Base-by-base conservation (phyloP, 1,139 yeast genomes). In the Geotrichum restrictum region DNA sequence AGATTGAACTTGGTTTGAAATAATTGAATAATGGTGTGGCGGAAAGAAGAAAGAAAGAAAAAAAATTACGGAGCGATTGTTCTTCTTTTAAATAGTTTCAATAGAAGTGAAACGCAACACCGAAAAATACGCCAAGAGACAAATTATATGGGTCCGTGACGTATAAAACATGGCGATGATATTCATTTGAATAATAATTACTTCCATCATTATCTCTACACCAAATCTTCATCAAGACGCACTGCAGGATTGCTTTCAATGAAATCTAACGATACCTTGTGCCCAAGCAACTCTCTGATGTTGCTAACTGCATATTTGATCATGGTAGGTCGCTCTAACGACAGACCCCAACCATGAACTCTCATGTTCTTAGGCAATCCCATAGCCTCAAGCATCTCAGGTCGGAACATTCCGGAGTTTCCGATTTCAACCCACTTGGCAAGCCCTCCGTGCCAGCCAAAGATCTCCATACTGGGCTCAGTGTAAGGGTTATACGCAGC, bases 401-500 rank as follows among this genome's bases (percentile, higher is more conserved):
- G 98, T 74, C 99, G 83, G 79, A 94, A 94, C 96, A 94, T 86
- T 71, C 98, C 99, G 22, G 97, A 88, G 77, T 94, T 94, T 71
- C 99, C 99, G 67, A 94, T 91, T 76, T 94, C 99, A 59, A 94
- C 98, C 98, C 98, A 94, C 71, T 89, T 93, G 65, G 80, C 84
- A 64, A 94, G 79, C 47, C 96, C 97, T 64, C 83, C 83, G 74
- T 94, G 99, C 85, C 88, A 93, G 54, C 98, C 94, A 72, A 85
- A 94, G 63, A 94, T 93, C 75, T 94, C 99, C 82, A 94, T 81
- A 16, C 96, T 87, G 56, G 99, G 99, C 73, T 94, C 99, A 57
- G 98, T 94, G 79, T 94, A 94, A 54, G 98, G 98, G 73, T 93
- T 93, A 74, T 93, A 94, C 42, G 98, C 95, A 59, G 98, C 96